A percentile compares a stretch with the other conserved stretches of the same genome.
These are phyloP conservation scores for Cryptococcus jaspeensis DNA, from an alignment of 1,284 basidiomycete species.

Conservation along the genomic window DNA sequence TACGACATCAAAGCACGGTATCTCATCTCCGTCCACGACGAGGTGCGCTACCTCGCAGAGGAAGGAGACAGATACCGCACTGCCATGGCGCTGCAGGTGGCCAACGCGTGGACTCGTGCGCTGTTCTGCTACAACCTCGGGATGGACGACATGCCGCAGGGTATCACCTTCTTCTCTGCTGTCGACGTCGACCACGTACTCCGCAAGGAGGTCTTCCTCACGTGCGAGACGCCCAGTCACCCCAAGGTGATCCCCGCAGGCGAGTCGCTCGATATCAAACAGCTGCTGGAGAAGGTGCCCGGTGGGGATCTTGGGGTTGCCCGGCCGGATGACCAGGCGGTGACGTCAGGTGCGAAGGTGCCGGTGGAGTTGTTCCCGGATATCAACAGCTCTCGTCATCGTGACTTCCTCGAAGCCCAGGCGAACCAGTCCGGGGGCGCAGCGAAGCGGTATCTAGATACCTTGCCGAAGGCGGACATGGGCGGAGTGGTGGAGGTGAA, in stretches of 20 bases:
- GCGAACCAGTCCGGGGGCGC: conserved; percentile 9
- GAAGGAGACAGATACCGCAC: conserved; percentile 86
- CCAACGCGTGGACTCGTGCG: conserved; percentile 92
- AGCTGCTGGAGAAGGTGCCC: conserved; percentile 64
- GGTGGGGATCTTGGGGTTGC: conserved; percentile 18
- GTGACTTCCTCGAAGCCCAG: conserved; percentile 36
- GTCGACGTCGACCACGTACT: conserved; percentile 91
- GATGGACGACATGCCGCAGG: conserved; percentile 93
- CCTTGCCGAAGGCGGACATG: conserved; percentile 10
- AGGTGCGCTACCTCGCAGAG: conserved; percentile 86
- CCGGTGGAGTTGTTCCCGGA: conserved; percentile 36
- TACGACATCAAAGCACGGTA: conserved; percentile 90
- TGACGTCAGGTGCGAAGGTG: conserved; percentile 10
- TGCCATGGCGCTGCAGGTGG: conserved; percentile 90
- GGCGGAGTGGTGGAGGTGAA: neutral
- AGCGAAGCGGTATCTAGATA: conserved; percentile 31
- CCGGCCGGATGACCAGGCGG: neutral
- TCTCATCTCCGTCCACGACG: conserved; percentile 96
- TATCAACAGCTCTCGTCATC: conserved; percentile 26
- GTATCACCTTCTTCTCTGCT: conserved; percentile 93
- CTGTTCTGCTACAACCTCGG: conserved; percentile 90
- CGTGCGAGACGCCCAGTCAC: conserved; percentile 92
- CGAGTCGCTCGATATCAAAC: conserved; percentile 74
- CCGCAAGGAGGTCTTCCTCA: conserved; percentile 94
- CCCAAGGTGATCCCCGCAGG: conserved; percentile 77